These are phyloP conservation scores for Trichoderma sp. DNA, from an alignment of 2,329 filamentous ascomycete genomes.

Conservation along the genomic window DNA sequence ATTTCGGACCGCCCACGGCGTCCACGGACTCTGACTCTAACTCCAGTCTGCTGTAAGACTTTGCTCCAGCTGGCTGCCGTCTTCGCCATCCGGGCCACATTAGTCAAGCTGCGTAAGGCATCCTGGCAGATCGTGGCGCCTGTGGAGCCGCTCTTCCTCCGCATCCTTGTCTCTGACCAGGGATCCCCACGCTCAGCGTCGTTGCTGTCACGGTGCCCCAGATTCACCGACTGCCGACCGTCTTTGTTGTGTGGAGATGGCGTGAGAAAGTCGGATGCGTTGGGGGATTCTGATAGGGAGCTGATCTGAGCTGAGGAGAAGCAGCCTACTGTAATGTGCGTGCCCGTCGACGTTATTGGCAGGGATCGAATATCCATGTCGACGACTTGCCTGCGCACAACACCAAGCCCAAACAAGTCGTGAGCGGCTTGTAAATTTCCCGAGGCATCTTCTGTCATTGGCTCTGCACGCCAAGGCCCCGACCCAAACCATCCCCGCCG, in stretches of 20 bases:
- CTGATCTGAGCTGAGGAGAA: neutral
- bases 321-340: neutral
- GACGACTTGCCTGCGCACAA: neutral
- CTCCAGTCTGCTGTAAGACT: neutral
- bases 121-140: slow-evolving; percentile 11
- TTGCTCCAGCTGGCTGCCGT: neutral
- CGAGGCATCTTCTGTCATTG: slow-evolving; percentile 9
- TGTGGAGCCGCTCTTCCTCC: neutral
- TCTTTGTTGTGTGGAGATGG: neutral
- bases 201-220: neutral
- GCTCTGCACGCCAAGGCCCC: neutral
- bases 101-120: neutral
- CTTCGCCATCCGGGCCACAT: neutral
- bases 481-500: neutral
- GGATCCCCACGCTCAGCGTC: neutral
- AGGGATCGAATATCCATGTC: neutral
- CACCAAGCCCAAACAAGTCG: neutral
- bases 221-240: slow-evolving; percentile 10
- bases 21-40: neutral
- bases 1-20: neutral
- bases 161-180: neutral
- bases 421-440: slow-evolving; percentile 1
- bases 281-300: neutral
- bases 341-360: neutral
- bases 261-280: neutral